These are phyloP conservation scores for Amylostereum chailletii DNA, from an alignment of 1,284 basidiomycete species.

Conservation along the genomic window DNA sequence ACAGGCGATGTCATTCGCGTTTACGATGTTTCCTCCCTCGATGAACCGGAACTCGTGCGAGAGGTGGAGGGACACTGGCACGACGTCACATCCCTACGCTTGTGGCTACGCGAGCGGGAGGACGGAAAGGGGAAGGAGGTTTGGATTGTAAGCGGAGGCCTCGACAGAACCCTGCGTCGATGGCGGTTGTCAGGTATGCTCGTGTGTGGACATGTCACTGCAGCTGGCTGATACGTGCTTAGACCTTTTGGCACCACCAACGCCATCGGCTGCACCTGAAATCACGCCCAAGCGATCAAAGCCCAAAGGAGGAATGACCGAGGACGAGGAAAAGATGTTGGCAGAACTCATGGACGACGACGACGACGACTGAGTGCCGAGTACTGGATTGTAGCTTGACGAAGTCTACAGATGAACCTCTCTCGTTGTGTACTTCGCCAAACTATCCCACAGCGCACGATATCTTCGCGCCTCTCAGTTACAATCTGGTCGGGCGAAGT, in stretches of 20 bases:
- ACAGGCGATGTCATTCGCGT: slow-evolving; percentile 75
- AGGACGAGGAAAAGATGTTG: slow-evolving; percentile 75
- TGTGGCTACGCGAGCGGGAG: slow-evolving; percentile 55
- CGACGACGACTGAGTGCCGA: slow-evolving; percentile 20
- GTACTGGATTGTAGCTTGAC: too few species aligned
- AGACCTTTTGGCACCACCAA: slow-evolving; percentile 41
- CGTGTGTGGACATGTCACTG: background rate
- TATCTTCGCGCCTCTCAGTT: too few species aligned
- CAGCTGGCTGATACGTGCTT: background rate
- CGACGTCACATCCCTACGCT: slow-evolving; percentile 65
- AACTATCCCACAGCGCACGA: too few species aligned
- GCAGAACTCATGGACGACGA: slow-evolving; percentile 68
- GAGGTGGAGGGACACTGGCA: slow-evolving; percentile 82
- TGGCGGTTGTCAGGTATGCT: slow-evolving; percentile 50
- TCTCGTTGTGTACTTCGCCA: background rate
- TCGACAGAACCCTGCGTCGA: slow-evolving; percentile 79
- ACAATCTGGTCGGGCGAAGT: too few species aligned
- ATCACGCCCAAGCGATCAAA: slow-evolving; percentile 14
- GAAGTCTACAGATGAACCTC: background rate
- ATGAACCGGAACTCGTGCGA: slow-evolving; percentile 58
- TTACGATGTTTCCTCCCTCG: slow-evolving; percentile 56
- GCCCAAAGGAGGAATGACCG: slow-evolving; percentile 37
- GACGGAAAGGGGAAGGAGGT: slow-evolving; percentile 44
- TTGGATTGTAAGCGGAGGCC: slow-evolving; percentile 74
- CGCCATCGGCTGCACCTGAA: slow-evolving; percentile 15